Percentiles rank a stretch among this genome's conserved stretches.
Conservation (phyloP, 1,284 basidiomycete genomes). For the Ganoderma meredithae region DNA sequence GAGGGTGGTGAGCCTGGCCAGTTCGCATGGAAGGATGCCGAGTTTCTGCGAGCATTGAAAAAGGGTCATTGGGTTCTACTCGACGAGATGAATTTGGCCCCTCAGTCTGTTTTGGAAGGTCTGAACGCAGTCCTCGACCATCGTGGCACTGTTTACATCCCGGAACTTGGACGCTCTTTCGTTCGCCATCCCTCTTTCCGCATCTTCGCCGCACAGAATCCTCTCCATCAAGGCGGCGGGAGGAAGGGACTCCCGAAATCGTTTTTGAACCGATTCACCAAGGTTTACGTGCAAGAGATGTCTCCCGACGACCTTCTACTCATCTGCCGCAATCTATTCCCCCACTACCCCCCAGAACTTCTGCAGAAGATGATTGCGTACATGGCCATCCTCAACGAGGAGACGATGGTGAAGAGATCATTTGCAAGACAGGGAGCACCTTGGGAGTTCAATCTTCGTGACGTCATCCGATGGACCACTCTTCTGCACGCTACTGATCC, state of each 20-base stretch:
- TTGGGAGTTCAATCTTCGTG: conserved; percentile 99
- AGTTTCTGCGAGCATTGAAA: conserved; percentile 93
- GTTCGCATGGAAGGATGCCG: conserved; percentile 98
- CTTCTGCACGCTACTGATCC: conserved; percentile 53
- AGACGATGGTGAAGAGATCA: conserved; percentile 68
- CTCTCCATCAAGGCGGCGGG: conserved; percentile 95
- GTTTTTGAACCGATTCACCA: conserved; percentile 97
- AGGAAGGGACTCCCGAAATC: conserved; percentile 98
- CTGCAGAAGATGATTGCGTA: conserved; percentile 87
- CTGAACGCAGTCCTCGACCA: conserved; percentile 98
- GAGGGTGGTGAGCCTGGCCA: conserved; percentile 93
- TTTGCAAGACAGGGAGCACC: conserved; percentile 91
- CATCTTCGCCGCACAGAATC: conserved; percentile 98
- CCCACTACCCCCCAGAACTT: conserved; percentile 59
- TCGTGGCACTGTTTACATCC: conserved; percentile 94
- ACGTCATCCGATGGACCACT: conserved; percentile 91
- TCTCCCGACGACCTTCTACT: conserved; percentile 80
- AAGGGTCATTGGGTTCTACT: conserved; percentile 96
- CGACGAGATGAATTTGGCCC: conserved; percentile 99
- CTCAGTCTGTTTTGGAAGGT: conserved; percentile 96
- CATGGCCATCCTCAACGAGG: conserved; percentile 79
- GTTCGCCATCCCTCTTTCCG: conserved; percentile 90
- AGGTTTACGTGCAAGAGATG: conserved; percentile 94
- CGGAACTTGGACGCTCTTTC: conserved; percentile 94
- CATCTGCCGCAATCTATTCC: conserved; percentile 83